phyloP scores from a whole-genome alignment of 768 basidiomycete species.

The Mycena epipterygia region DNA sequence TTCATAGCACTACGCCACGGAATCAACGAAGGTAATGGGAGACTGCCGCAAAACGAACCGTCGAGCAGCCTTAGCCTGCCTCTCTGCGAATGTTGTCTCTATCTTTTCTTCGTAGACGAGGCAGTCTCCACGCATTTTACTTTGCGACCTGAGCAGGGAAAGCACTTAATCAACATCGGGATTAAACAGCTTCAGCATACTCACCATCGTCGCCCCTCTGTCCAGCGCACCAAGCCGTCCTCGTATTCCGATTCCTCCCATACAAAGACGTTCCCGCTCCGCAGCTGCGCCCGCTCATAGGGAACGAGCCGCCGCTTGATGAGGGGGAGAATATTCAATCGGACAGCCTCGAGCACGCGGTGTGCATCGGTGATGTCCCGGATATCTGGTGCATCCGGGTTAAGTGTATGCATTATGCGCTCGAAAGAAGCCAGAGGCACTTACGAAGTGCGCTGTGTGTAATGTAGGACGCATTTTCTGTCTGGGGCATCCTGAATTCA shows the following conservation, averaged over 20 bases:
- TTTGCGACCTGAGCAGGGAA: constrained; percentile 65
- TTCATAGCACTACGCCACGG: constrained; percentile 56
- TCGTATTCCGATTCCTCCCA: constrained; percentile 77
- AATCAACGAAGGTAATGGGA: not conserved
- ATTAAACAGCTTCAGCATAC: constrained; percentile 13
- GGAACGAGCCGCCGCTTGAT: constrained; percentile 65
- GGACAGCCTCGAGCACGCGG: constrained; percentile 70
- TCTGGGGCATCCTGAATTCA: not conserved
- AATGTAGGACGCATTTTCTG: constrained; percentile 13
- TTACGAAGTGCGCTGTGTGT: constrained; percentile 43
- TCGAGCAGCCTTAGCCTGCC: constrained; percentile 68
- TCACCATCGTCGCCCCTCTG: constrained; percentile 74
- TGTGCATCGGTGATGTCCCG: constrained; percentile 72
- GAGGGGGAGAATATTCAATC: constrained; percentile 66
- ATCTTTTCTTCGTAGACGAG: constrained; percentile 77
- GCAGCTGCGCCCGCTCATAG: constrained; percentile 65
- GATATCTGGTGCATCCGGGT: constrained; percentile 55
- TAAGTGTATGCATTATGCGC: not conserved
- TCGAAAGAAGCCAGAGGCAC: not conserved
- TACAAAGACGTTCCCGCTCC: constrained; percentile 72
- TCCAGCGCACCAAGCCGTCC: constrained; percentile 66
- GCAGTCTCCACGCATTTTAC: constrained; percentile 75
- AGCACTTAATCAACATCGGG: too few species aligned
- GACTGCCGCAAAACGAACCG: constrained; percentile 52
- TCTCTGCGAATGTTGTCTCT: constrained; percentile 70